Conservation (phyloP, 2,329 filamentous ascomycete genomes). For the Didymella glomerata region DNA sequence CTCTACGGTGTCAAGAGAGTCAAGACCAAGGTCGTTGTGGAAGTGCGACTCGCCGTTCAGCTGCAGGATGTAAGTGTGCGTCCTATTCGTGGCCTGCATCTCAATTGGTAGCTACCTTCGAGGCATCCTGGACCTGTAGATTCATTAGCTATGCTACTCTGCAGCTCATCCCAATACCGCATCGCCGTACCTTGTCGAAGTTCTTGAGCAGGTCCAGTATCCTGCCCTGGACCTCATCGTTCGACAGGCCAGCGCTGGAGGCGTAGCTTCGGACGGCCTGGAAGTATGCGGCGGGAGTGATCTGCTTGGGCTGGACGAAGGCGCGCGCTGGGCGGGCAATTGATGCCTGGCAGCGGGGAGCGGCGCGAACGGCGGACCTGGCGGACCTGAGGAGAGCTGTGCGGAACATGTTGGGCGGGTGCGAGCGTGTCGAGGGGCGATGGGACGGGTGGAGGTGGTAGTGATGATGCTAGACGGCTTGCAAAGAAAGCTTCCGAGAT, state of each 20-base stretch:
- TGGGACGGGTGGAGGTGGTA: constrained; percentile 28
- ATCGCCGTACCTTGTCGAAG: constrained; percentile 86
- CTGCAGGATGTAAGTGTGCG: constrained; percentile 59
- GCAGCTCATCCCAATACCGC: constrained; percentile 19
- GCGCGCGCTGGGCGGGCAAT: constrained; percentile 69
- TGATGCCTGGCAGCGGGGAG: constrained; percentile 54
- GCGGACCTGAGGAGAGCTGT: constrained; percentile 82
- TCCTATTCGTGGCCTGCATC: not conserved
- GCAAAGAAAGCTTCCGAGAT: constrained; percentile 25
- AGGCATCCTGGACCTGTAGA: constrained; percentile 67
- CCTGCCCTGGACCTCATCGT: constrained; percentile 87
- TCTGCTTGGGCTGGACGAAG: constrained; percentile 68
- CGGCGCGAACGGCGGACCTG: constrained; percentile 59
- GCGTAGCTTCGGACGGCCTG: constrained; percentile 85
- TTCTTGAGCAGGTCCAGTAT: constrained; percentile 93
- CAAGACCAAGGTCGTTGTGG: constrained; percentile 93
- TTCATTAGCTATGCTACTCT: constrained; percentile 38
- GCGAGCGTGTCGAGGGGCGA: constrained; percentile 29
- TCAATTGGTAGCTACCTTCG: constrained; percentile 59
- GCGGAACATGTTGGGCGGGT: constrained; percentile 79
- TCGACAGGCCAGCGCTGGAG: constrained; percentile 77
- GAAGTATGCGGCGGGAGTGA: constrained; percentile 69
- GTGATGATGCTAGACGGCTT: constrained; percentile 37
- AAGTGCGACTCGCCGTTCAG: constrained; percentile 88
- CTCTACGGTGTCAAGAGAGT: constrained; percentile 98